Evolutionary conservation across 176 grass and related monocot species (phyloP), one percentile per base, ranked within the genome.

Genomic region (Dendrocalamus sinicus): DNA sequence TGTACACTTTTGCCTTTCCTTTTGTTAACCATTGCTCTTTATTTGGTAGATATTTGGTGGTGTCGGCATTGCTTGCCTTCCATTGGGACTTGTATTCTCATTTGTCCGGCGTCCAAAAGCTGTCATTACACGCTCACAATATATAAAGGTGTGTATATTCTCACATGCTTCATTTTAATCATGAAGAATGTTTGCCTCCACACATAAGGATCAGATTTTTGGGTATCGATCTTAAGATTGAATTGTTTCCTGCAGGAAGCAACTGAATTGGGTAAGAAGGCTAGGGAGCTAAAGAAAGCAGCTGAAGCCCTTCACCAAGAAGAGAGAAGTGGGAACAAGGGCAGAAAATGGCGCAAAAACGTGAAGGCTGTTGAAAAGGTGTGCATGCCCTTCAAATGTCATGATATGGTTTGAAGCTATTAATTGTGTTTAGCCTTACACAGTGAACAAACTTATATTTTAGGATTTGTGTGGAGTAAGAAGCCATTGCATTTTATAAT

Each of bases 41-140:
- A 1, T 90, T 66, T 88, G 28, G 65, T 80, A 99, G 96, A 96
- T 99, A 90, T 99, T 99, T 91, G 96, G 96, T 88, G 96, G 96
- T 79, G 91, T 99, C 1, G 96, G 96, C 19, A 99, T 99, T 90
- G 96, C 96, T 81, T 99, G 90, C 79, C 89, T 99, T 81, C 96
- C 96, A 55, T 82, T 99, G 91, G 70, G 94, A 20, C 93, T 99
- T 77, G 96, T 99, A 61, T 94, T 89, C 63, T 92, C 96, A 72
- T 99, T 96, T 90, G 79, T 92, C 66, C 90, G 94, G 76, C 93
- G 96, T 19, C 96, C 96, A 75, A 99, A 91, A 85, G 96, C 96
- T 91, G 96, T 99, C 44, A 99, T 99, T 84, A 99, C 96, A 88
- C 96, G 96, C 12, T 96, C 96, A 44, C 96, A 99, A 70, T 99